These are phyloP conservation scores for Annona squamosa DNA, from an alignment of 164 flowering plant species.

Conservation along the genomic window DNA sequence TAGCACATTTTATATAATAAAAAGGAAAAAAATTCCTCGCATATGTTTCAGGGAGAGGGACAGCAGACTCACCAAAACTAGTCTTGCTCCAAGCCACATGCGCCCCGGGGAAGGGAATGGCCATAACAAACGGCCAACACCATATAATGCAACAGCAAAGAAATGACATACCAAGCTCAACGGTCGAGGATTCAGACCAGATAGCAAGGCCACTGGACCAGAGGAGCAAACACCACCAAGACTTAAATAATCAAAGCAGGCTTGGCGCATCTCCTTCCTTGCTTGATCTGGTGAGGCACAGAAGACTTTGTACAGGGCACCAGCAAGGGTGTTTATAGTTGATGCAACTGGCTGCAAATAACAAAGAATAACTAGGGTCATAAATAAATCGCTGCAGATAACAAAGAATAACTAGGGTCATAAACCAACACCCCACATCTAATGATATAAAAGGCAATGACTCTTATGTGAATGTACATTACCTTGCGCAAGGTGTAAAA, in stretches of 20 bases:
- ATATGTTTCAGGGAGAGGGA: neutral
- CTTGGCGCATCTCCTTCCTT: constrained; percentile 85
- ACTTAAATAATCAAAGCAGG: constrained; percentile 82
- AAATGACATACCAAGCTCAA: constrained; percentile 81
- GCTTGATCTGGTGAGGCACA: constrained; percentile 87
- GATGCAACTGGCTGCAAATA: constrained; percentile 72
- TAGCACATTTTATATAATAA: neutral
- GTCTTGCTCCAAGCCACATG: constrained; percentile 79
- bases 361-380: neutral
- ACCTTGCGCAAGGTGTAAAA: constrained; percentile 84
- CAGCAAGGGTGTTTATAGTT: constrained; percentile 76
- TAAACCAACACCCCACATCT: neutral
- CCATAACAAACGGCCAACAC: constrained; percentile 71
- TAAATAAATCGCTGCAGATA: neutral
- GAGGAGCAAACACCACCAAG: constrained; percentile 68
- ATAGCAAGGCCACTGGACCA: constrained; percentile 77
- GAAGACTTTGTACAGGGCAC: constrained; percentile 70
- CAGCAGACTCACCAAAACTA: constrained; percentile 50
- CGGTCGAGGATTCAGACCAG: constrained; percentile 88
- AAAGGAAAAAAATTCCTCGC: too few relatives aligned
- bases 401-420: neutral
- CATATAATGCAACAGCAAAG: constrained; percentile 89
- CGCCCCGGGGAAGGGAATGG: constrained; percentile 85
- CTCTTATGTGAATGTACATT: neutral
- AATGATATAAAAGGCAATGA: neutral